Conservation (phyloP, 106 monocot species). For the Dendrobium nobile region DNA sequence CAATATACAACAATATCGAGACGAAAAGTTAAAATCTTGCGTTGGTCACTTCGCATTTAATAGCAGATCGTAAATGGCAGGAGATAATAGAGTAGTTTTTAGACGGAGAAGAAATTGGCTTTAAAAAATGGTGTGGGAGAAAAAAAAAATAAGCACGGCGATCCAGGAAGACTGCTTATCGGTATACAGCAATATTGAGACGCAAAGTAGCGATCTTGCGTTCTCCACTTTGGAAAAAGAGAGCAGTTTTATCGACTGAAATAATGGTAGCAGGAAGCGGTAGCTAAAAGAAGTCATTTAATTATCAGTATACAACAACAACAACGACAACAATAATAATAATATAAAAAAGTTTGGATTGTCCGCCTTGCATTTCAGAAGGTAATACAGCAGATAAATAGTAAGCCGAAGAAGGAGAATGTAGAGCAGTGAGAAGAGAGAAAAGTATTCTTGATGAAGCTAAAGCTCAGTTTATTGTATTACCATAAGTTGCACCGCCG, state of each 20-base stretch:
- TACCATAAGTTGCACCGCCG: conserved; percentile 38
- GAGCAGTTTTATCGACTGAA: no score
- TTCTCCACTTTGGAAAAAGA: no score
- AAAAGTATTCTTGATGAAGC: background rate
- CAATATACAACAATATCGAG: no score
- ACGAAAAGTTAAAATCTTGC: no score
- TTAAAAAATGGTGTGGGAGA: no score
- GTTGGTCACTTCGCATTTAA: no score
- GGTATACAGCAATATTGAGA: background rate
- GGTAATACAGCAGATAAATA: background rate
- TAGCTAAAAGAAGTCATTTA: background rate
- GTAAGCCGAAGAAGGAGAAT: background rate
- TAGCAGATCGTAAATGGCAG: no score
- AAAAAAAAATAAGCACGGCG: no score
- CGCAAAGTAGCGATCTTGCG: background rate
- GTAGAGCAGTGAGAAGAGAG: background rate
- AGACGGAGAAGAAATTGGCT: no score
- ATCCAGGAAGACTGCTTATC: no score
- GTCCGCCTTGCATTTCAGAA: background rate
- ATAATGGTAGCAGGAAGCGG: no score
- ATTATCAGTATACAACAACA: background rate
- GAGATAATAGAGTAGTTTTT: no score
- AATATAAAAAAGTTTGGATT: background rate
- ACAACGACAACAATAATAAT: background rate
- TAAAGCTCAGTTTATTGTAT: conserved; percentile 36